Conservation (phyloP, 495 filamentous ascomycete genomes). For the Aspergillus sclerotiicarbonarius region DNA sequence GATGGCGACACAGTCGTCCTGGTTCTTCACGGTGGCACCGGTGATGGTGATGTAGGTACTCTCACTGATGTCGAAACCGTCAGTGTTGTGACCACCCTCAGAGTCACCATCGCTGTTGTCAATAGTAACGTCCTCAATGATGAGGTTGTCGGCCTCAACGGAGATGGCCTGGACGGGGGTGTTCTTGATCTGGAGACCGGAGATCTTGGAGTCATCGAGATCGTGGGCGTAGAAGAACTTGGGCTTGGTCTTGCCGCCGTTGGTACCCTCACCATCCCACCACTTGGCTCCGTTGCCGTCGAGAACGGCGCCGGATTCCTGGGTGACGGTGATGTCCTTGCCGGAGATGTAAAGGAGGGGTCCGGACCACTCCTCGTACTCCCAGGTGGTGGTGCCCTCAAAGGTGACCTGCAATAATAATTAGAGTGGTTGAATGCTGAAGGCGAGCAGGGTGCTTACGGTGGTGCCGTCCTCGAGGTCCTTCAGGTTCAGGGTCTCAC, state of each 20-base stretch:
- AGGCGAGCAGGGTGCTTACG: slow-evolving; percentile 33
- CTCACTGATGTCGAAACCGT: slow-evolving; percentile 62
- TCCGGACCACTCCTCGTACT: slow-evolving; percentile 53
- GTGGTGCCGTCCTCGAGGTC: slow-evolving; percentile 43
- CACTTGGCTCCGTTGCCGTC: slow-evolving; percentile 44
- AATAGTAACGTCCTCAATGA: slow-evolving; percentile 54
- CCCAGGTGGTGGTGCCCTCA: slow-evolving; percentile 51
- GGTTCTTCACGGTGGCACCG: slow-evolving; percentile 56
- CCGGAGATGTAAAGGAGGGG: slow-evolving; percentile 50
- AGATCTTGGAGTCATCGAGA: slow-evolving; percentile 41
- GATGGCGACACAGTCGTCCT: slow-evolving; percentile 66
- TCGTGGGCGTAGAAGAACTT: slow-evolving; percentile 50
- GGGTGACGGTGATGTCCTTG: slow-evolving; percentile 44
- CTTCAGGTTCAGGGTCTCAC: slow-evolving; percentile 51
- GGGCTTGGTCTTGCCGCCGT: slow-evolving; percentile 51
- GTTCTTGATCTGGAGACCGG: slow-evolving; percentile 49
- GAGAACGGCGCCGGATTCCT: slow-evolving; percentile 40
- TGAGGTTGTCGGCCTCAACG: slow-evolving; percentile 52
- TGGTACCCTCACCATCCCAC: slow-evolving; percentile 47
- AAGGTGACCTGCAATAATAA: slow-evolving; percentile 42
- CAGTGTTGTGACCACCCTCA: slow-evolving; percentile 58
- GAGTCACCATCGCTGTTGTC: slow-evolving; percentile 57
- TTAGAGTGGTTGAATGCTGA: background rate
- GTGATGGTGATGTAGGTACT: slow-evolving; percentile 54
- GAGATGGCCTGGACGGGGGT: slow-evolving; percentile 63